These are phyloP conservation scores for Spergularia azorica DNA, from an alignment of 179 eudicot genomes.

Conservation along the genomic window DNA sequence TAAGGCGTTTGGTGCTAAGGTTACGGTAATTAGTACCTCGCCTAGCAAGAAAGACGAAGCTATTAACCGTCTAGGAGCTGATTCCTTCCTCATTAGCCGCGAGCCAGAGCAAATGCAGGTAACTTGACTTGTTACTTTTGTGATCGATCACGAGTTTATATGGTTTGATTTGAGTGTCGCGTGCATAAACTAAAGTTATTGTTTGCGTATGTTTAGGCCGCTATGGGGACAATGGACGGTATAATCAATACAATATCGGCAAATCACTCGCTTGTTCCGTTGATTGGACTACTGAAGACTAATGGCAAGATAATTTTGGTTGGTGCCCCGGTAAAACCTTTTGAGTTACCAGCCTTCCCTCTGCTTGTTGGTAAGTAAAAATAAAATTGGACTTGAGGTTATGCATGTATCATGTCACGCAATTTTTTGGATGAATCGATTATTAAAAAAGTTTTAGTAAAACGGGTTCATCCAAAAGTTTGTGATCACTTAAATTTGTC, in stretches of 20 bases:
- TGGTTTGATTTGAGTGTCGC: not conserved
- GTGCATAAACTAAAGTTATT: not conserved
- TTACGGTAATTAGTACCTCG: conserved; percentile 38
- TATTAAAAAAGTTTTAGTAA: too few relatives aligned
- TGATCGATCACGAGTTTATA: not conserved
- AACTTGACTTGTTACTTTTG: not conserved
- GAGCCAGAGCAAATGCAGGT: conserved; percentile 34
- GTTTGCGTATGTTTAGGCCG: not conserved
- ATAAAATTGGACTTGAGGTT: not conserved
- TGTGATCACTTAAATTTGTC: not conserved
- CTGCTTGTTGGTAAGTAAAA: conserved; percentile 29
- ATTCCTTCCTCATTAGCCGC: conserved; percentile 30
- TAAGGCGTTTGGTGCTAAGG: conserved; percentile 34
- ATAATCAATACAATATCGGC: conserved; percentile 29
- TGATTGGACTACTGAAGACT: conserved; percentile 29
- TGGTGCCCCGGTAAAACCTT: conserved; percentile 35
- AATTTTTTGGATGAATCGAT: too few relatives aligned
- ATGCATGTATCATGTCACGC: too few relatives aligned
- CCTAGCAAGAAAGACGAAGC: conserved; percentile 35
- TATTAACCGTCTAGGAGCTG: conserved; percentile 27
- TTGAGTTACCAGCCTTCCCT: conserved; percentile 28
- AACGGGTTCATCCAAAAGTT: not conserved
- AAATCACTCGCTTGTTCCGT: conserved; percentile 26
- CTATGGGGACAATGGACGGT: conserved; percentile 28
- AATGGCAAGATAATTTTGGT: conserved; percentile 35